phyloP scores from a whole-genome alignment of 106 monocot species.

The Dendrobium nobile region DNA sequence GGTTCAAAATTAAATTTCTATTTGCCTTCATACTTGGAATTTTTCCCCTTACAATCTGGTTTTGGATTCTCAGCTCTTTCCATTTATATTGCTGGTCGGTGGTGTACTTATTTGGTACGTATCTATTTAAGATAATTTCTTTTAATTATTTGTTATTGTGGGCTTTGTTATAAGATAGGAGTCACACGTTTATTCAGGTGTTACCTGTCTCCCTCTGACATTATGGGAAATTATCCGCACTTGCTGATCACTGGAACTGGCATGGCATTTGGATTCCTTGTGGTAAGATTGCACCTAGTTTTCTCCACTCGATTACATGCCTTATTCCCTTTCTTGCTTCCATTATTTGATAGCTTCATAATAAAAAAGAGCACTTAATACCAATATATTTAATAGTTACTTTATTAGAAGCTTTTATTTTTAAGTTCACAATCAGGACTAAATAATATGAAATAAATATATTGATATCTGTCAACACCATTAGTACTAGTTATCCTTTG shows the following conservation, averaged over 20 bases:
- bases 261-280: conserved; percentile 97
- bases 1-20: neutral
- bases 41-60: neutral
- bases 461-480: no score
- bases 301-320: no score
- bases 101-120: conserved; percentile 82
- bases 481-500: no score
- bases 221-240: conserved; percentile 86
- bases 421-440: no score
- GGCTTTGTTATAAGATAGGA: neutral
- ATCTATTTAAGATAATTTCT: neutral
- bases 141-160: neutral
- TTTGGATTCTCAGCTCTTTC: conserved; percentile 52
- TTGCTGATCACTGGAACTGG: conserved; percentile 91
- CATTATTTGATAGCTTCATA: no score
- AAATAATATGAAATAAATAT: no score
- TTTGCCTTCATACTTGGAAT: neutral
- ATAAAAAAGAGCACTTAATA: no score
- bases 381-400: no score
- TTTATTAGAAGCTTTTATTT: no score
- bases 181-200: conserved; percentile 36
- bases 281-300: conserved; percentile 37
- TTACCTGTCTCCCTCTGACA: conserved; percentile 73
- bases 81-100: conserved; percentile 61
- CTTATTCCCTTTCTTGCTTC: no score